Conservation (phyloP, 2,329 filamentous ascomycete species). For the Fusarium sp. region DNA sequence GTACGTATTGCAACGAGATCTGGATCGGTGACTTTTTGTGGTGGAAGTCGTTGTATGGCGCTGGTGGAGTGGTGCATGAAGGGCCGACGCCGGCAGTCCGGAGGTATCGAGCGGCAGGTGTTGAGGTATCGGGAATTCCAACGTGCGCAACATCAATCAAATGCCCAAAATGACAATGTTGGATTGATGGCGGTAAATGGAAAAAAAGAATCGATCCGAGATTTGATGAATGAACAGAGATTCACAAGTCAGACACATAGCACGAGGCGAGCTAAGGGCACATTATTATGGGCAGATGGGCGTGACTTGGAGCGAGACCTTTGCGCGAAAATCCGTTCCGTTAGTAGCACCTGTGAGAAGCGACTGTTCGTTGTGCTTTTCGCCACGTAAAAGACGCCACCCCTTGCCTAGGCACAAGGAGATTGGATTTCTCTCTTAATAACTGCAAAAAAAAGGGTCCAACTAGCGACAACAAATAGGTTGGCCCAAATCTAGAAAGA, state of each 20-base stretch:
- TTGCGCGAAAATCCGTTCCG: constrained; percentile 30
- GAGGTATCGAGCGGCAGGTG: constrained; percentile 1
- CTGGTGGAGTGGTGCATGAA: constrained; percentile 30
- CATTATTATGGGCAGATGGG: constrained; percentile 40
- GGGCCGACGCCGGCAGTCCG: constrained; percentile 29
- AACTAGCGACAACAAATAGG: background rate
- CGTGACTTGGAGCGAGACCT: constrained; percentile 23
- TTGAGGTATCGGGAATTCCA: background rate
- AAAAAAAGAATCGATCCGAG: background rate
- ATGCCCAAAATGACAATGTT: constrained; percentile 22
- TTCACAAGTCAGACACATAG: constrained; percentile 30
- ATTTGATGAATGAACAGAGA: constrained; percentile 22
- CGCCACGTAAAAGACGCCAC: constrained; percentile 34
- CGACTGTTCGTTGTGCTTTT: constrained; percentile 20
- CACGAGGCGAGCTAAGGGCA: constrained; percentile 32
- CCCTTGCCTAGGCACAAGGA: constrained; percentile 6
- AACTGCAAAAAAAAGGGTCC: background rate
- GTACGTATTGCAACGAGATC: constrained; percentile 37
- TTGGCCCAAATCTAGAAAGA: background rate
- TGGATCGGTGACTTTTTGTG: constrained; percentile 34
- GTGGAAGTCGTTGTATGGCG: constrained; percentile 22
- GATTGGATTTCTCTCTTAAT: constrained; percentile 12
- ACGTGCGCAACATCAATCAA: constrained; percentile 28
- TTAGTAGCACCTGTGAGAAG: constrained; percentile 23
- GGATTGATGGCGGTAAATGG: background rate